These are phyloP conservation scores for Thielaviopsis punctulata DNA, from an alignment of 2,329 filamentous ascomycete genomes.

Conservation along the genomic window DNA sequence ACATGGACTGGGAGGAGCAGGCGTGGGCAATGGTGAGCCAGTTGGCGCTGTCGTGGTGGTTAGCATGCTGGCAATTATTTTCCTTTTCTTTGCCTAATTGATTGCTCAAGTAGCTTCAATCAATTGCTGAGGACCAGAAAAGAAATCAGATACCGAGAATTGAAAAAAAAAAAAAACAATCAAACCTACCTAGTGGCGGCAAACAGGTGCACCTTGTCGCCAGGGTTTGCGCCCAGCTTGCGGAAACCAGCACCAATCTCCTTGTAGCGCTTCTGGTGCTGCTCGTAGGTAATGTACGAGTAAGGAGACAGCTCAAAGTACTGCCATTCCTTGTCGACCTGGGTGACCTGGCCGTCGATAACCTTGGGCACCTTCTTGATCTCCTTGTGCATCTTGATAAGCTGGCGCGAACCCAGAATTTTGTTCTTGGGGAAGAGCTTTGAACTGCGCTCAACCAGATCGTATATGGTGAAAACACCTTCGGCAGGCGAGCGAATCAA, in stretches of 20 bases:
- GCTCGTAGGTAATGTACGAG: slow-evolving; percentile 58
- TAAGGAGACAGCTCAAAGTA: slow-evolving; percentile 73
- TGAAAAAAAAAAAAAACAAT: neutral
- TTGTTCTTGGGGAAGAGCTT: slow-evolving; percentile 43
- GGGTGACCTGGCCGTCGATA: slow-evolving; percentile 58
- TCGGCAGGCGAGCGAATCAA: slow-evolving; percentile 48
- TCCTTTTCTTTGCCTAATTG: too few species aligned
- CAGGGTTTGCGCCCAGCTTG: slow-evolving; percentile 50
- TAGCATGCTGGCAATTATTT: slow-evolving; percentile 12
- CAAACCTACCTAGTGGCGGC: slow-evolving; percentile 55
- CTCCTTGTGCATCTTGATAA: slow-evolving; percentile 65
- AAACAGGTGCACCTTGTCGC: slow-evolving; percentile 63
- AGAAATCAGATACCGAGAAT: too few species aligned
- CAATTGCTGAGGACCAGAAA: too few species aligned
- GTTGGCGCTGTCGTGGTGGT: slow-evolving; percentile 37
- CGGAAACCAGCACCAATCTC: slow-evolving; percentile 57
- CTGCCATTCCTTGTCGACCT: slow-evolving; percentile 82
- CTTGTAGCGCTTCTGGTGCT: slow-evolving; percentile 56
- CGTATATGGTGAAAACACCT: slow-evolving; percentile 60
- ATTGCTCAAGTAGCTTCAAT: too few species aligned
- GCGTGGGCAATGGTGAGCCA: slow-evolving; percentile 73
- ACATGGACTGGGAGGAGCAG: slow-evolving; percentile 67
- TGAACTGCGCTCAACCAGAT: slow-evolving; percentile 56
- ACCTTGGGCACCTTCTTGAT: slow-evolving; percentile 82
- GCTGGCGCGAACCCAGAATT: slow-evolving; percentile 52